Evolutionary conservation across 2,329 filamentous ascomycete genomes (phyloP).

Genomic region (Sphaerulina musiva): DNA sequence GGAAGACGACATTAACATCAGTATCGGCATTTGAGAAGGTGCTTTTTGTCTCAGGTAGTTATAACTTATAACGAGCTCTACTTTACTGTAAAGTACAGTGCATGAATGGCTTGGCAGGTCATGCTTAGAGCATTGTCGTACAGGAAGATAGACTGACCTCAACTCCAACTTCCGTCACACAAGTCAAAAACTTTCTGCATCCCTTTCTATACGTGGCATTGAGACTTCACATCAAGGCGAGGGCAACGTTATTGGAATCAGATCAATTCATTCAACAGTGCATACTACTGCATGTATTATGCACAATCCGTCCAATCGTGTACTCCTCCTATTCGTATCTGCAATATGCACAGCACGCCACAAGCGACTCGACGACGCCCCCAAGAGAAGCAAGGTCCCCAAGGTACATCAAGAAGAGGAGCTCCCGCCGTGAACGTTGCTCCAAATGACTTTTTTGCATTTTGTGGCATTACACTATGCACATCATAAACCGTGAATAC

Average conservation of each 20-base stretch:
- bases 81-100: too few relatives aligned
- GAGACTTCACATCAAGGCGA: neutral
- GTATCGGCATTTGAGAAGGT: too few relatives aligned
- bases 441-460: conserved; percentile 13
- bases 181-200: too few relatives aligned
- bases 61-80: too few relatives aligned
- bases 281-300: conserved; percentile 7
- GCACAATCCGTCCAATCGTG: conserved; percentile 17
- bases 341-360: conserved; percentile 12
- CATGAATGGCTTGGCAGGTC: too few relatives aligned
- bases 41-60: too few relatives aligned
- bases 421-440: conserved; percentile 4
- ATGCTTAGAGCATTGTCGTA: too few relatives aligned
- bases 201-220: too few relatives aligned
- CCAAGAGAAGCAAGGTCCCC: conserved; percentile 7
- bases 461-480: conserved; percentile 17
- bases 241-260: neutral
- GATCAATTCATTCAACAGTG: conserved; percentile 7
- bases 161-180: too few relatives aligned
- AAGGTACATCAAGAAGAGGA: conserved; percentile 20
- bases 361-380: conserved; percentile 4
- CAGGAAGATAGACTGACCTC: too few relatives aligned
- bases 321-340: conserved; percentile 6
- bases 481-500: conserved; percentile 16
- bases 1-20: too few relatives aligned